Evolutionary conservation across 768 basidiomycete species (phyloP).

Genomic region (Leccinum boreale): DNA sequence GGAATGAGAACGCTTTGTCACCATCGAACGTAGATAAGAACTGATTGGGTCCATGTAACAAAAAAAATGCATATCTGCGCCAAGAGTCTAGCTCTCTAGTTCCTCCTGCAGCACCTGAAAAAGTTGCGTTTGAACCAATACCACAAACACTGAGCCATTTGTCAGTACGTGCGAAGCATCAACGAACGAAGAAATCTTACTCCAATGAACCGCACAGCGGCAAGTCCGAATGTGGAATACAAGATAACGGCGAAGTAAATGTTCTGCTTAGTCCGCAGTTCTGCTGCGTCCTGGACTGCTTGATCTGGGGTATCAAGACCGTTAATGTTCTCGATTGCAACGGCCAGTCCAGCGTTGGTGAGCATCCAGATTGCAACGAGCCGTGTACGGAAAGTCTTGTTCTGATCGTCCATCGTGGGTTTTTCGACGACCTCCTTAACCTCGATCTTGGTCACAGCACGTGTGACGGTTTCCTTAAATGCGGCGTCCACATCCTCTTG

Average conservation of each 20-base stretch:
- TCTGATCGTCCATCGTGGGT: slow-evolving; percentile 84
- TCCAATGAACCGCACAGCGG: slow-evolving; percentile 70
- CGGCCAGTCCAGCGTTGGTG: slow-evolving; percentile 62
- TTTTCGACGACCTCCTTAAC: slow-evolving; percentile 67
- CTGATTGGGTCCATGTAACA: slow-evolving; percentile 25
- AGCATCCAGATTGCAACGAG: slow-evolving; percentile 83
- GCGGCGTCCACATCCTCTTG: slow-evolving; percentile 88
- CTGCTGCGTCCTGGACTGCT: slow-evolving; percentile 37
- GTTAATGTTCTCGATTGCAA: slow-evolving; percentile 75
- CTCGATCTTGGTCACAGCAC: slow-evolving; percentile 75
- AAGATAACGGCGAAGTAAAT: slow-evolving; percentile 76
- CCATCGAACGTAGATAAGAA: slow-evolving; percentile 34
- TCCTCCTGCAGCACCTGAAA: slow-evolving; percentile 77
- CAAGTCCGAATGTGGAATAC: slow-evolving; percentile 73
- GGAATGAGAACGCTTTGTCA: slow-evolving; percentile 17
- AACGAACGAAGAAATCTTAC: slow-evolving; percentile 42
- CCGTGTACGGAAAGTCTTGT: slow-evolving; percentile 90
- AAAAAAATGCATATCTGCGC: slow-evolving; percentile 13
- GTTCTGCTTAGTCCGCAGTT: slow-evolving; percentile 48
- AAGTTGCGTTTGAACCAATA: slow-evolving; percentile 84
- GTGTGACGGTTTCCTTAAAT: slow-evolving; percentile 89
- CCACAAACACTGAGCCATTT: slow-evolving; percentile 58
- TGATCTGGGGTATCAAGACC: slow-evolving; percentile 47
- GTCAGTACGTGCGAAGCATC: not conserved
- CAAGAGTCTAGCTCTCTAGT: slow-evolving; percentile 36